phyloP scores from a whole-genome alignment of 345 rosid genomes.

The Populus alba region DNA sequence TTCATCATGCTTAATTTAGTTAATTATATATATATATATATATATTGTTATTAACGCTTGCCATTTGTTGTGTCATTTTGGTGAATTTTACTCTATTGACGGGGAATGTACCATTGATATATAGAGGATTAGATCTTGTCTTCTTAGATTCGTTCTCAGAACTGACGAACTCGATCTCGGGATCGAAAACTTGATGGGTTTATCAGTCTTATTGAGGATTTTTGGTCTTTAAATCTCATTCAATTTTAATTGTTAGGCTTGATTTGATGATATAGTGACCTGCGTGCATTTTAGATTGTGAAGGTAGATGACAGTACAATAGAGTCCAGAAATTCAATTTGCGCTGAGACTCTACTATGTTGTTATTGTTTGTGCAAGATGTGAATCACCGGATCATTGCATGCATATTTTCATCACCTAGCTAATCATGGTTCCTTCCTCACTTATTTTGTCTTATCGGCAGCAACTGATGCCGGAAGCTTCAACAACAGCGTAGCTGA shows the following conservation, averaged over 20 bases:
- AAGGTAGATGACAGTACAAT: neutral
- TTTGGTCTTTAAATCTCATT: neutral
- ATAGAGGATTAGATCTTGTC: neutral
- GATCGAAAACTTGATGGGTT: neutral
- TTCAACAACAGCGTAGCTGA: constrained; percentile 86
- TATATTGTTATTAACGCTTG: neutral
- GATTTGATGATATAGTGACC: neutral
- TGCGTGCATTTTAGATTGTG: neutral
- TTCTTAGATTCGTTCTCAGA: neutral
- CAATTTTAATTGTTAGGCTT: neutral
- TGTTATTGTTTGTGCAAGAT: neutral
- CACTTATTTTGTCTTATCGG: constrained; percentile 19
- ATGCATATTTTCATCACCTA: neutral
- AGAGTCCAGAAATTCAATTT: neutral
- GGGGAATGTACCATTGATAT: neutral
- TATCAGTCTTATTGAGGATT: neutral
- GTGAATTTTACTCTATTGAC: neutral
- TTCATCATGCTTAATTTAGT: neutral
- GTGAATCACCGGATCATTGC: neutral
- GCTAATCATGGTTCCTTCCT: neutral
- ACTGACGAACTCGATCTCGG: neutral
- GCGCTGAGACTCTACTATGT: neutral
- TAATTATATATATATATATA: neutral
- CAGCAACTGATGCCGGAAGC: constrained; percentile 78
- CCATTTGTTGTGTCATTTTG: neutral